Evolutionary conservation across 2,329 filamentous ascomycete genomes (phyloP).

Genomic region (Ceratocystis huliohia): DNA sequence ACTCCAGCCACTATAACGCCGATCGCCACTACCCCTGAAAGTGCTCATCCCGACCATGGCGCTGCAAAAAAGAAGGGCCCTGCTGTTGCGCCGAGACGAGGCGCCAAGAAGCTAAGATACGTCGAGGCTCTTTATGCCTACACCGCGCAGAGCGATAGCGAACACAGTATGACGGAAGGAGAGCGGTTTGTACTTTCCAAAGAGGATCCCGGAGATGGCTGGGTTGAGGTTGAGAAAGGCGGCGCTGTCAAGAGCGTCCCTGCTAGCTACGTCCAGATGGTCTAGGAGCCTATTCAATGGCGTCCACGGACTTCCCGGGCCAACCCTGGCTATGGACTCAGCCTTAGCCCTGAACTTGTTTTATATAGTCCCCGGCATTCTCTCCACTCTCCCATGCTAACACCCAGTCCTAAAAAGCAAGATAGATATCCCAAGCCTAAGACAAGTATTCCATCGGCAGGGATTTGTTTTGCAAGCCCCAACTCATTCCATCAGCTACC

Average conservation of each 20-base stretch:
- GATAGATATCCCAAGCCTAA: not conserved
- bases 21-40: constrained; percentile 30
- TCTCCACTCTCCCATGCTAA: not conserved
- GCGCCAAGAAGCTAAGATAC: constrained; percentile 87
- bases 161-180: constrained; percentile 83
- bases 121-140: constrained; percentile 92
- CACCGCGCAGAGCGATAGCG: constrained; percentile 66
- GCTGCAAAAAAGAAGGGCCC: constrained; percentile 70
- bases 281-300: constrained; percentile 33
- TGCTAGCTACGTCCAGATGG: constrained; percentile 78
- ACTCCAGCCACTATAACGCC: constrained; percentile 25
- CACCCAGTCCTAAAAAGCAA: not conserved
- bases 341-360: constrained; percentile 13
- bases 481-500: not conserved
- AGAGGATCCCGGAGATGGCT: constrained; percentile 82
- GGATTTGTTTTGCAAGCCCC: not conserved
- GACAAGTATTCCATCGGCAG: not conserved
- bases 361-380: constrained; percentile 12
- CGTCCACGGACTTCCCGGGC: constrained; percentile 10
- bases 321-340: constrained; percentile 7
- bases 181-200: constrained; percentile 84
- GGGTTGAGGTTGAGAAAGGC: constrained; percentile 91
- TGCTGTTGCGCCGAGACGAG: constrained; percentile 76
- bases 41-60: constrained; percentile 45
- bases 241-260: constrained; percentile 80